phyloP scores from a whole-genome alignment of 75 land plant species.

The Chamaecyparis obtusa region DNA sequence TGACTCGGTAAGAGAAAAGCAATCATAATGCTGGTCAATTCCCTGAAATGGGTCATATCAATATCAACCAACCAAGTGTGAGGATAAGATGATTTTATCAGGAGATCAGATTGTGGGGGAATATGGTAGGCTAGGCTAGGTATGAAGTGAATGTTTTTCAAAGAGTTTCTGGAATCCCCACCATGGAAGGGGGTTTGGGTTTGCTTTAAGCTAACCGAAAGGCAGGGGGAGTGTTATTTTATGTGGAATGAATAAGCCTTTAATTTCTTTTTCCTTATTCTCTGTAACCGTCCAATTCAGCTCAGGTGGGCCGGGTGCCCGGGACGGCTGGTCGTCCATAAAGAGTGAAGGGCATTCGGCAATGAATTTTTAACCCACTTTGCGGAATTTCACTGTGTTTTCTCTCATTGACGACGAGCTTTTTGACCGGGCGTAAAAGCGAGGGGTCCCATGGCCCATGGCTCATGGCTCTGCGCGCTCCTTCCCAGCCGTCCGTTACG shows the following conservation, averaged over 20 bases:
- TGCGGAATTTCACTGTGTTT: neutral
- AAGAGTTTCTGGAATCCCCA: neutral
- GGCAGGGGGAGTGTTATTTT: neutral
- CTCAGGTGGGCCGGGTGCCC: too few relatives aligned
- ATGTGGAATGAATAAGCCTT: neutral
- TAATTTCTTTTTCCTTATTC: neutral
- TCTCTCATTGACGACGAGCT: neutral
- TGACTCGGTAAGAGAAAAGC: neutral
- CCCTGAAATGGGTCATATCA: neutral
- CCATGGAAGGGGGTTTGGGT: neutral
- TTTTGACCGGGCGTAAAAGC: slow-evolving; percentile 7
- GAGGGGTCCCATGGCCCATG: too few relatives aligned
- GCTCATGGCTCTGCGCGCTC: neutral
- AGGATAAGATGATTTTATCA: neutral
- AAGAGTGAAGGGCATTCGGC: neutral
- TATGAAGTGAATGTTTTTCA: too few relatives aligned
- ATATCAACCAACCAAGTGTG: neutral
- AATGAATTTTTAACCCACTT: neutral
- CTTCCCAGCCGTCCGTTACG: slow-evolving; percentile 14
- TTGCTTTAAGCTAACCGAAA: neutral
- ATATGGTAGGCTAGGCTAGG: too few relatives aligned
- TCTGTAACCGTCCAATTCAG: neutral
- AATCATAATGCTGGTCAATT: neutral
- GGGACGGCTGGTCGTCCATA: slow-evolving; percentile 6
- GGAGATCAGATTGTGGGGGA: neutral